Conservation (phyloP, 768 basidiomycete species). For the Tylopilus cervinicoccineus region DNA sequence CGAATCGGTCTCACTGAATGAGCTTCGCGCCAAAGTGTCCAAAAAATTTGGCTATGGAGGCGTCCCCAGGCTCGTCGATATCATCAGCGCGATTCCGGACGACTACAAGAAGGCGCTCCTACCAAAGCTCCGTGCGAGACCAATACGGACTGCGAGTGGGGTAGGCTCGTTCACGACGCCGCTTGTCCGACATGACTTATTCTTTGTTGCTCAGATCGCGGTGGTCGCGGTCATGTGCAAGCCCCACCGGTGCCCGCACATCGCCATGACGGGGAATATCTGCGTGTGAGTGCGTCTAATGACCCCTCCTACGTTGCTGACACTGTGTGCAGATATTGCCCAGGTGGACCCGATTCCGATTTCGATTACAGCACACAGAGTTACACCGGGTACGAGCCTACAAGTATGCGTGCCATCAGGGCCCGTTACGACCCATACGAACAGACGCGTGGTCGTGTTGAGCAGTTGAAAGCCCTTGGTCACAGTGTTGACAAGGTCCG, state of each 20-base stretch:
- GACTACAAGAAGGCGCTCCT: constrained; percentile 91
- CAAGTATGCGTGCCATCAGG: constrained; percentile 98
- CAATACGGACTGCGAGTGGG: constrained; percentile 94
- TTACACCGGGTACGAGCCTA: constrained; percentile 94
- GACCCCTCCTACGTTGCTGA: constrained; percentile 6
- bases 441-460: constrained; percentile 91
- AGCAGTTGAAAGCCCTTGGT: constrained; percentile 93
- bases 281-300: constrained; percentile 69
- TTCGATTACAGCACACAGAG: constrained; percentile 99
- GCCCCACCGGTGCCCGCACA: constrained; percentile 98
- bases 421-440: constrained; percentile 97
- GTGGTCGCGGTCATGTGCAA: constrained; percentile 99
- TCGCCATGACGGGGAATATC: constrained; percentile 99
- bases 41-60: constrained; percentile 87
- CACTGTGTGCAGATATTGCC: constrained; percentile 70
- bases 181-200: neutral
- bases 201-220: constrained; percentile 61
- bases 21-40: constrained; percentile 80
- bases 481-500: constrained; percentile 94
- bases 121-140: constrained; percentile 87
- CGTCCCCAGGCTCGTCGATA: constrained; percentile 92
- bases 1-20: constrained; percentile 79
- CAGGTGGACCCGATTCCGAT: constrained; percentile 98
- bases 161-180: constrained; percentile 40
- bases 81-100: constrained; percentile 97